Conservation (phyloP, 345 rosid species). For the Salix koriyanagi region DNA sequence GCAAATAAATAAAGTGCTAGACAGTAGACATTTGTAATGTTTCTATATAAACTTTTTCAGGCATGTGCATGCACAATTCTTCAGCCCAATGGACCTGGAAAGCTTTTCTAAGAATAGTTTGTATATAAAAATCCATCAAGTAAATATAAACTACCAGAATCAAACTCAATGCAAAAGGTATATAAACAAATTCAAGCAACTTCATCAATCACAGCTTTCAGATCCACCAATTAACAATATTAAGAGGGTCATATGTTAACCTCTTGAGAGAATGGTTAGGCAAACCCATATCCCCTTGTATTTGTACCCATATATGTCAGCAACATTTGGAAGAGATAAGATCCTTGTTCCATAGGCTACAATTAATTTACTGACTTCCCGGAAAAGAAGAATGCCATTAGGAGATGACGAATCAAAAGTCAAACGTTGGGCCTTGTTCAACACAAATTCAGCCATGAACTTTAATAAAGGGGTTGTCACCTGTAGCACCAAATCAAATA, state of each 20-base stretch:
- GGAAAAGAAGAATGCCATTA: constrained; percentile 98
- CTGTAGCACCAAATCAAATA: constrained; percentile 45
- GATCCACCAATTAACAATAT: neutral
- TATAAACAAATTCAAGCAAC: constrained; percentile 1
- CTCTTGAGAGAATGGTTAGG: constrained; percentile 83
- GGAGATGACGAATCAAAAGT: constrained; percentile 97
- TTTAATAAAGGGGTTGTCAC: constrained; percentile 90
- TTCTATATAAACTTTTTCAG: neutral
- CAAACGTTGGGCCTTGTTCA: constrained; percentile 91
- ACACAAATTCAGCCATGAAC: constrained; percentile 97
- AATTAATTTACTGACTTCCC: constrained; percentile 96
- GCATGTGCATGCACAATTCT: neutral
- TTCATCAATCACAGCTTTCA: neutral
- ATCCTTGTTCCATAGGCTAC: constrained; percentile 96
- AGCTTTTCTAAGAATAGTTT: neutral
- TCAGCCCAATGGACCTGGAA: neutral
- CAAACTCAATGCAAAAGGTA: neutral
- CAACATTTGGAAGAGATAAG: constrained; percentile 83
- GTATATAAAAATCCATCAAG: neutral
- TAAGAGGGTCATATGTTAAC: constrained; percentile 36
- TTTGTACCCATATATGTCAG: constrained; percentile 89
- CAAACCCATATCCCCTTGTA: constrained; percentile 99
- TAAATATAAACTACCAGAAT: neutral
- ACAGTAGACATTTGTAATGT: neutral
- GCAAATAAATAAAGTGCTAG: neutral